These are phyloP conservation scores for Hyphopichia burtonii DNA, from an alignment of 1,139 yeast genomes.

Conservation along the genomic window DNA sequence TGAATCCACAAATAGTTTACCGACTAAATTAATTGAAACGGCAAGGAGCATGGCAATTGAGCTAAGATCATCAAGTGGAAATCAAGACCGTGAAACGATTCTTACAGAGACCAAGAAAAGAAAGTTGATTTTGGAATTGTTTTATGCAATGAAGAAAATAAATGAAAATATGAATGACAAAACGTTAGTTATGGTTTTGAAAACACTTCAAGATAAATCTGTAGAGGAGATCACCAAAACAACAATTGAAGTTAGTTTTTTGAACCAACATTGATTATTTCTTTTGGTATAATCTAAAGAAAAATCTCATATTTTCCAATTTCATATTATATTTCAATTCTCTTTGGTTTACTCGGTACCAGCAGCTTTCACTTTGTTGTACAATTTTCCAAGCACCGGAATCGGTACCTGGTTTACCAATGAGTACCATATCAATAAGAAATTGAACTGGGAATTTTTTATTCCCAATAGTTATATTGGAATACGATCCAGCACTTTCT, in stretches of 20 bases:
- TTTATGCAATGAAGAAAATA: constrained; percentile 11
- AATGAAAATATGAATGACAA: not conserved
- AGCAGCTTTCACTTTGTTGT: constrained; percentile 68
- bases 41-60: constrained; percentile 21
- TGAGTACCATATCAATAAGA: constrained; percentile 67
- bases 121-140: constrained; percentile 12
- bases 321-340: constrained; percentile 66
- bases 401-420: constrained; percentile 51
- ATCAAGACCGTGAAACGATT: not conserved
- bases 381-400: constrained; percentile 67
- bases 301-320: constrained; percentile 84
- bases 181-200: constrained; percentile 1
- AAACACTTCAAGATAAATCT: constrained; percentile 8
- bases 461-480: constrained; percentile 73
- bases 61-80: constrained; percentile 5
- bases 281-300: constrained; percentile 69
- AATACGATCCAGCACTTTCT: constrained; percentile 89
- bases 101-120: constrained; percentile 7
- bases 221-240: constrained; percentile 10
- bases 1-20: constrained; percentile 16
- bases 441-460: constrained; percentile 82
- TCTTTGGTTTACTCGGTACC: constrained; percentile 66
- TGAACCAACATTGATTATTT: constrained; percentile 14
- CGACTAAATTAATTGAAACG: constrained; percentile 15
- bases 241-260: not conserved